phyloP scores from a whole-genome alignment of 768 basidiomycete genomes.

The Leccinum arenicola region DNA sequence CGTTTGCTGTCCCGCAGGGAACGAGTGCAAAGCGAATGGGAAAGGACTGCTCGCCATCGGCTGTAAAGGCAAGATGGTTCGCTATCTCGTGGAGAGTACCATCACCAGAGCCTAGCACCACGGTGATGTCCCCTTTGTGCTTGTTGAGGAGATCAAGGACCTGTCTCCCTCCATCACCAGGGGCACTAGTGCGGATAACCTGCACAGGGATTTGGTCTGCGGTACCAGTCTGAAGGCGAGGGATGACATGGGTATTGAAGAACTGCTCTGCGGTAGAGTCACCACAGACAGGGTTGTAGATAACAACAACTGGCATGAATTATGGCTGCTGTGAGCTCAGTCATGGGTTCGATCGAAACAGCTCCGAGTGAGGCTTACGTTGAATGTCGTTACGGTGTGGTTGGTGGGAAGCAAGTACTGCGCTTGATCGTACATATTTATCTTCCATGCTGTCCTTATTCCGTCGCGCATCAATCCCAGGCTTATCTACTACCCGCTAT shows the following conservation, averaged over 20 bases:
- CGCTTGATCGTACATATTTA: neutral
- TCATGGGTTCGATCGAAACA: neutral
- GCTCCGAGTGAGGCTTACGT: constrained; percentile 4
- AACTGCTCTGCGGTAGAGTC: constrained; percentile 52
- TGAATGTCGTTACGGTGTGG: neutral
- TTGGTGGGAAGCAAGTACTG: neutral
- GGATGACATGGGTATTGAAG: constrained; percentile 60
- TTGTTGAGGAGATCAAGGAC: constrained; percentile 40
- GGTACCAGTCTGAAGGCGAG: constrained; percentile 43
- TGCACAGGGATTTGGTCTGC: constrained; percentile 31
- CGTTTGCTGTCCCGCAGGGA: constrained; percentile 92
- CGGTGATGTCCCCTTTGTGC: constrained; percentile 34
- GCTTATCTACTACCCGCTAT: neutral
- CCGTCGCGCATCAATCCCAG: constrained; percentile 6
- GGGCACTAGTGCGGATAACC: constrained; percentile 48
- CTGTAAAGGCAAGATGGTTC: constrained; percentile 44
- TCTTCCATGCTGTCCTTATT: constrained; percentile 16
- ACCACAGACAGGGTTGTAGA: constrained; percentile 80
- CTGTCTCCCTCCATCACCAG: constrained; percentile 53
- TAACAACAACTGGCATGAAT: constrained; percentile 50
- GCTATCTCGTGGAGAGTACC: constrained; percentile 91
- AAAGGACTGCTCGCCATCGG: constrained; percentile 12
- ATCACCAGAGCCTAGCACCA: constrained; percentile 81
- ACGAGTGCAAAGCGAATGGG: constrained; percentile 49
- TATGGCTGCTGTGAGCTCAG: neutral